Base-by-base conservation (phyloP, 306 rosid genomes). In the Rosa chinensis region DNA sequence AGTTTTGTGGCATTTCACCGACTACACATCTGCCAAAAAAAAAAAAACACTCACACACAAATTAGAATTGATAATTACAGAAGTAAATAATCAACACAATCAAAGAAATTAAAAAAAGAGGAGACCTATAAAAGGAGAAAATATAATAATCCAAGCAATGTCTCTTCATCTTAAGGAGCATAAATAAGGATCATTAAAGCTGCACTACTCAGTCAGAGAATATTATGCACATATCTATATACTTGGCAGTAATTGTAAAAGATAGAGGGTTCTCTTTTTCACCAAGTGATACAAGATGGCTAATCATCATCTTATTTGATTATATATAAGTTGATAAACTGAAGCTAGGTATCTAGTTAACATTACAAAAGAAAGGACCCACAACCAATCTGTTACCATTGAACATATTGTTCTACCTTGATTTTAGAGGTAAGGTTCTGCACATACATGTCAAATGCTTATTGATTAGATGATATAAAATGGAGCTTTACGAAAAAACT, bases 1-100 rank as follows among this genome's bases (percentile, higher is more conserved):
- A 83, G 72, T 78, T 85, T 66, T 86, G 88, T 53, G 88, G 82
- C 74, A 61, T 71, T 79, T 87, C 91, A 78, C 83, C 88, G 67
- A 40, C 87, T 67, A 84, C 77, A 84, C 99, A 95, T 86, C 99
- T 95, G 82, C 84, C 84, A 72, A 77, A 81, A 84, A 81, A 87
- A 78, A 52, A 76, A 79, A 82, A 87, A 79, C 28, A 25, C 28
- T 25, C 28, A 25, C 28, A 61, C 66, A 64, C 59, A 78, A 71
- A 77, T 77, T 70, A 81, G 72, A 80, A 86, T 79, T 44, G 20
- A 2, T 45, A 14, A 37, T 7, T 16, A 64, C 5, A 35, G 3
- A 21, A 12, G 23, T 14, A 75, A 59, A 56, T 23, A 11, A 42
- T 7, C 53, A 56, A 14, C 16, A 56, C 45, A 56, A 56, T 64